Percentiles rank a stretch among this genome's conserved stretches.
Evolutionary conservation across 2,329 filamentous ascomycete genomes (phyloP).

Genomic region (Akanthomyces lecanii): DNA sequence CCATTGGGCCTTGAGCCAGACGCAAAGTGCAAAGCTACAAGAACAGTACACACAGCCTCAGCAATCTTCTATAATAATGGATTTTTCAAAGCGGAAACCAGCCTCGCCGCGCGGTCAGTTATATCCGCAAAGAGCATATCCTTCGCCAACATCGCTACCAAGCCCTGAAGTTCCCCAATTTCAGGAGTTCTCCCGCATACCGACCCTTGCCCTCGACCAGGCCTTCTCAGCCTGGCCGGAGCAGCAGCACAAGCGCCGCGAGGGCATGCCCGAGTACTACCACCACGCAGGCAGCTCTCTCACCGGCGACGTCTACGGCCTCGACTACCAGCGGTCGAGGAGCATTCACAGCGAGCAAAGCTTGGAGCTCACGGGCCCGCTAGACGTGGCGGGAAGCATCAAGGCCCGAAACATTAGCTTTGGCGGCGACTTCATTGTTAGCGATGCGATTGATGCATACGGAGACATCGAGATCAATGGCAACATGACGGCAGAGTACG

Average conservation of each 20-base stretch:
- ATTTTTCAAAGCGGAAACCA: not conserved
- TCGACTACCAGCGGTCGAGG: constrained; percentile 30
- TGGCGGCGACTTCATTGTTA: constrained; percentile 41
- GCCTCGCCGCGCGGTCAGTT: not conserved
- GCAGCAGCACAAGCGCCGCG: not conserved
- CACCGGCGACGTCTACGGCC: constrained; percentile 21
- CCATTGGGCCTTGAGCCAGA: not conserved
- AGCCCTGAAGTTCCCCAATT: constrained; percentile 4
- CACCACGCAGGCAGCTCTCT: constrained; percentile 22
- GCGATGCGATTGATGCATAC: constrained; percentile 44
- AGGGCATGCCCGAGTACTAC: constrained; percentile 7
- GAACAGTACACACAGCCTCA: not conserved
- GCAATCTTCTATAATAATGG: not conserved
- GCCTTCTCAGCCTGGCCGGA: not conserved
- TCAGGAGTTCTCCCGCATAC: constrained; percentile 3
- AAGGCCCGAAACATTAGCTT: constrained; percentile 42
- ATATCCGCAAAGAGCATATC: not conserved
- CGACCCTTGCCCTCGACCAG: not conserved
- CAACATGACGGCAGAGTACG: constrained; percentile 39
- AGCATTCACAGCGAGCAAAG: constrained; percentile 41
- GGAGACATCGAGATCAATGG: constrained; percentile 40
- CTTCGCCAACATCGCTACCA: constrained; percentile 3
- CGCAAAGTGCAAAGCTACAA: not conserved
- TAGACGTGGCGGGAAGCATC: constrained; percentile 46
- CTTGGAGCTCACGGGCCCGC: constrained; percentile 39